Evolutionary conservation across 257 asterid species (phyloP), one percentile per base, ranked within the genome.

Genomic region (Solanum ossicruentum): DNA sequence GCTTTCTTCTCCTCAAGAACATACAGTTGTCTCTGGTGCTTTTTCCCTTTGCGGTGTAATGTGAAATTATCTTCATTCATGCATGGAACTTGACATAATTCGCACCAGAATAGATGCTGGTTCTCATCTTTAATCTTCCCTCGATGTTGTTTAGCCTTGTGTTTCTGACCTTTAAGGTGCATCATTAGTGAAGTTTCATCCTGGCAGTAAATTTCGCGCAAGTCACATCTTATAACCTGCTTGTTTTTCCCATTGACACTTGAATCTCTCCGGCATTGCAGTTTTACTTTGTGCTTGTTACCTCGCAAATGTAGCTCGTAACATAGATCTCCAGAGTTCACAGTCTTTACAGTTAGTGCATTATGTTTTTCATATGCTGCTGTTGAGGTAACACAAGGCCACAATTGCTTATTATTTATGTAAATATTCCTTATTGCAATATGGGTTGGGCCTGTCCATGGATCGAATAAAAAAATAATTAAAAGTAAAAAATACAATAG

Each of bases 131-230:
- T 85, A 12, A 75, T 71, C 23, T 72, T 61, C 67, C 57, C 71
- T 20, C 85, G 67, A 0, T 32, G 85, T 21, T 91, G 9, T 70
- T 88, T 94, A 8, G 89, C 89, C 87, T 86, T 86, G 92, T 94
- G 98, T 80, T 90, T 94, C 84, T 88, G 81, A 47, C 97, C 98
- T 45, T 80, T 84, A 23, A 85, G 88, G 87, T 92, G 97, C 85
- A 87, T 51, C 7, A 67, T 58, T 20, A 94, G 51, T 13, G 80
- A 43, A 57, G 45, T 56, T 69, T 60, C 56, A 12, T 92, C 94
- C 1, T 87, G 3, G 88, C 93, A 94, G 87, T 85, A 89, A 51
- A 92, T 90, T 57, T 84, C 55, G 45, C 98, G 92, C 16, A 89
- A 63, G 0, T 92, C 88, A 72, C 95, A 92, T 58, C 58, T 86